These are phyloP conservation scores for Mycena rosella DNA, from an alignment of 768 basidiomycete species.

Conservation along the genomic window DNA sequence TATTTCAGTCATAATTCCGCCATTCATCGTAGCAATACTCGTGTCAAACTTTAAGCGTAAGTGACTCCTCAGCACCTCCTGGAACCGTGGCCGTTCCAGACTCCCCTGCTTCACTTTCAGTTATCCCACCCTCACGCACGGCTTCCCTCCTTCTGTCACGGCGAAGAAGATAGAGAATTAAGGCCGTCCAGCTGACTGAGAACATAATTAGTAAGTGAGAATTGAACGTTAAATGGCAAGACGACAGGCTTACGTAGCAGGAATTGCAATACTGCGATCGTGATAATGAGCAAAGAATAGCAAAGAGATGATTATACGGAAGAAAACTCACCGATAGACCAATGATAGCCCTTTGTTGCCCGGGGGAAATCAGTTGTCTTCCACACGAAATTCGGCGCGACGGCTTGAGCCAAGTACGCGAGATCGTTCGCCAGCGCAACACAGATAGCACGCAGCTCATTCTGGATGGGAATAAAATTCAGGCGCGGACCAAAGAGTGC, in stretches of 20 bases:
- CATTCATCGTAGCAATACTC: too few species aligned
- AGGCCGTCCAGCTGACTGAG: constrained; percentile 25
- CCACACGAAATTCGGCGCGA: constrained; percentile 41
- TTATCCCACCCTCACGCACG: neutral
- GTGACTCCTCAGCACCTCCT: constrained; percentile 7
- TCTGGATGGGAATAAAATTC: constrained; percentile 12
- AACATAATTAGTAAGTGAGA: constrained; percentile 8
- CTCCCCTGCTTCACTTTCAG: neutral
- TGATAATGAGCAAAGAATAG: neutral
- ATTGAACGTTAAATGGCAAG: neutral
- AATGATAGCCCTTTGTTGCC: constrained; percentile 36
- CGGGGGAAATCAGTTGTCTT: constrained; percentile 35
- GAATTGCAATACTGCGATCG: constrained; percentile 22
- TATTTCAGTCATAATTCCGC: constrained; percentile 16
- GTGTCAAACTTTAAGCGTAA: constrained; percentile 5
- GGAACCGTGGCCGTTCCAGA: neutral
- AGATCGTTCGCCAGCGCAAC: constrained; percentile 37
- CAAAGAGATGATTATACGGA: neutral
- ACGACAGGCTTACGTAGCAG: constrained; percentile 17
- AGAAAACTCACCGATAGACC: constrained; percentile 32
- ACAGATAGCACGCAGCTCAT: constrained; percentile 36
- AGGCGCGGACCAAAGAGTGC: neutral
- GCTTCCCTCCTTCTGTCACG: constrained; percentile 25
- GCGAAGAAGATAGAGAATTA: constrained; percentile 29
- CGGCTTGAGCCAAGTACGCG: constrained; percentile 36